Base-by-base conservation (phyloP, 1,284 basidiomycete genomes). In the Pholiota adiposa region DNA sequence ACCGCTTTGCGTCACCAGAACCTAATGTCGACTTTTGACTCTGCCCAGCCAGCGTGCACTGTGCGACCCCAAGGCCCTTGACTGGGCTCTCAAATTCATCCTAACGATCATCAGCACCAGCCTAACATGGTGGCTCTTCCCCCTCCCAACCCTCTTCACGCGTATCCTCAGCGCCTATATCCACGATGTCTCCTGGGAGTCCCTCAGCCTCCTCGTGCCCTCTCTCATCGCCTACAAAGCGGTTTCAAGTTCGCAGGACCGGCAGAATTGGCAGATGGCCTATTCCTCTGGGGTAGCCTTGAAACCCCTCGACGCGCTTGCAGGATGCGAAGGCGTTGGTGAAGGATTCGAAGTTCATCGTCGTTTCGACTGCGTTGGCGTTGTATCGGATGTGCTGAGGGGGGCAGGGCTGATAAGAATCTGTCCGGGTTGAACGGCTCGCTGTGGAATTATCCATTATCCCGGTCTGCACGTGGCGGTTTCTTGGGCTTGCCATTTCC, bases 131-230 rank as follows among this genome's bases (percentile, higher is more conserved):
- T 60, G 52, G 36, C 36, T 38, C 14, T 38, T 38, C 36, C 36
- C 36, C 31, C 43, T 43, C 4, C 58, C 52, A 3, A 54, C 51
- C 0, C 29, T 54, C 19, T 54, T 48, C 23, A 38, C 14, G 21
- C 44, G n/a, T n/a, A 51, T 51, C 3, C 54, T 59, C 43, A 40
- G n/a, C 11, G 18, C 51, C 9, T 59, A 59, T 46, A 36, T 59
- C 7, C 58, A 49, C 43, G 58, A 59, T 29, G 52, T 59, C 9
- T 19, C 51, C 6, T 59, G 58, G 58, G 58, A 59, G 16, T 59
- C 11, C 21, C 44, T 59, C 14, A 41, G 58, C 4, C 51, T 59
- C 21, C 51, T 36, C 12, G 23, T 38, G 7, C 51, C 58, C 14
- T 49, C 58, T 18, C 38, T 48, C 19, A 41, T 50, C 31, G 58